Percentiles rank a stretch among this genome's conserved stretches.
Conservation (phyloP, 768 basidiomycete genomes). For the Suillus subalutaceus region DNA sequence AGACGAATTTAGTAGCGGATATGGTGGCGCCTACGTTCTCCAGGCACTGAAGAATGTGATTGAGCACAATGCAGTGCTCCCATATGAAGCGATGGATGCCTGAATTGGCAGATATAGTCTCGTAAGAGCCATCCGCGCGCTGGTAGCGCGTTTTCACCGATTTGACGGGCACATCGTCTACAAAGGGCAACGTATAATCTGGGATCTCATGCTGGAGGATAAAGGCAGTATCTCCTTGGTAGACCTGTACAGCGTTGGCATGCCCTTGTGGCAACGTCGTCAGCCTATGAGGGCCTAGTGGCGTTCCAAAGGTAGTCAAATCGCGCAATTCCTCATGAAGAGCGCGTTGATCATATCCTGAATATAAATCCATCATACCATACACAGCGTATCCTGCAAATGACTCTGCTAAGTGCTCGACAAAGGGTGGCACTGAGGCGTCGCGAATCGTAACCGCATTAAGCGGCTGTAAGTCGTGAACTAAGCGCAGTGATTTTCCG, state of each 20-base stretch:
- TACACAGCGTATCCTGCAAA: slow-evolving; percentile 36
- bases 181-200: slow-evolving; percentile 35
- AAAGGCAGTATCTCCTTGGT: slow-evolving; percentile 41
- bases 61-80: slow-evolving; percentile 40
- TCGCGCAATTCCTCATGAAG: slow-evolving; percentile 36
- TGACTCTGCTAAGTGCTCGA: slow-evolving; percentile 32
- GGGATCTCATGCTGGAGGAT: slow-evolving; percentile 45
- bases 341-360: slow-evolving; percentile 38
- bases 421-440: slow-evolving; percentile 11
- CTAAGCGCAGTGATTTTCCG: no score
- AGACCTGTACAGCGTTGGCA: slow-evolving; percentile 43
- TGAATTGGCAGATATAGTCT: slow-evolving; percentile 40
- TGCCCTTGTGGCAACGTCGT: slow-evolving; percentile 43
- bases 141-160: slow-evolving; percentile 37
- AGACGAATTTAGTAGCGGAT: slow-evolving; percentile 36
- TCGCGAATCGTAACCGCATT: slow-evolving; percentile 35
- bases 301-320: slow-evolving; percentile 45
- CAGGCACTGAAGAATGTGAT: slow-evolving; percentile 40
- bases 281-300: slow-evolving; percentile 35
- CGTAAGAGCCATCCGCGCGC: slow-evolving; percentile 26
- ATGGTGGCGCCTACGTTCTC: slow-evolving; percentile 41
- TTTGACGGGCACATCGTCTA: slow-evolving; percentile 43
- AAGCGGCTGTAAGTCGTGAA: no score
- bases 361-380: slow-evolving; percentile 37
- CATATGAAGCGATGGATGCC: slow-evolving; percentile 42